Evolutionary conservation across 2,329 filamentous ascomycete genomes (phyloP).

Genomic region (Immersiporthe knoxdaviesiana): DNA sequence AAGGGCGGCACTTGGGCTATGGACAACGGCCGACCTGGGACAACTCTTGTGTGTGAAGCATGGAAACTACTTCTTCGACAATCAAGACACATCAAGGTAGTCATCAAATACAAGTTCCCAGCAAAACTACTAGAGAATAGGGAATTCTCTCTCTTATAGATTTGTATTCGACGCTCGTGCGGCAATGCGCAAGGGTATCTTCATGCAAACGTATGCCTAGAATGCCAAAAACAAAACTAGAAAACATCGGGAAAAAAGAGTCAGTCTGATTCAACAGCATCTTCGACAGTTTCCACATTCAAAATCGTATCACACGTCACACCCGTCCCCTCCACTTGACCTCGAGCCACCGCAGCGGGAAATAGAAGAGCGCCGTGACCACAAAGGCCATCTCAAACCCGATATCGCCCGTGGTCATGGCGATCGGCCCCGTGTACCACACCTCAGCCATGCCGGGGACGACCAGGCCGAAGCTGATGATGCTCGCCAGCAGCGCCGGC

Average conservation of each 20-base stretch:
- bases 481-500: slow-evolving; percentile 50
- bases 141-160: background rate
- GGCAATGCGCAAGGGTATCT: slow-evolving; percentile 11
- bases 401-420: slow-evolving; percentile 63
- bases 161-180: background rate
- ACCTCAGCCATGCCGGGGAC: slow-evolving; percentile 63
- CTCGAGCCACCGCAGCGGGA: slow-evolving; percentile 52
- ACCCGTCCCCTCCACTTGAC: slow-evolving; percentile 37
- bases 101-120: background rate
- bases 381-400: slow-evolving; percentile 67
- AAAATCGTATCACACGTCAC: slow-evolving; percentile 8
- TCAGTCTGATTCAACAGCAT: too few relatives aligned
- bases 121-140: background rate
- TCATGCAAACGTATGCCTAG: background rate
- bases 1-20: background rate
- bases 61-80: background rate
- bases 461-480: slow-evolving; percentile 54
- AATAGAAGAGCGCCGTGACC: slow-evolving; percentile 51
- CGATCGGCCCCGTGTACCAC: slow-evolving; percentile 66
- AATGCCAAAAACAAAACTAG: background rate
- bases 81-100: background rate
- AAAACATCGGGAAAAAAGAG: background rate
- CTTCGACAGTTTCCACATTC: background rate
- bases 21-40: background rate
- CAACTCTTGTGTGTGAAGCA: background rate